phyloP scores from a whole-genome alignment of 768 basidiomycete genomes.

The Pleurotus citrinopileatus region DNA sequence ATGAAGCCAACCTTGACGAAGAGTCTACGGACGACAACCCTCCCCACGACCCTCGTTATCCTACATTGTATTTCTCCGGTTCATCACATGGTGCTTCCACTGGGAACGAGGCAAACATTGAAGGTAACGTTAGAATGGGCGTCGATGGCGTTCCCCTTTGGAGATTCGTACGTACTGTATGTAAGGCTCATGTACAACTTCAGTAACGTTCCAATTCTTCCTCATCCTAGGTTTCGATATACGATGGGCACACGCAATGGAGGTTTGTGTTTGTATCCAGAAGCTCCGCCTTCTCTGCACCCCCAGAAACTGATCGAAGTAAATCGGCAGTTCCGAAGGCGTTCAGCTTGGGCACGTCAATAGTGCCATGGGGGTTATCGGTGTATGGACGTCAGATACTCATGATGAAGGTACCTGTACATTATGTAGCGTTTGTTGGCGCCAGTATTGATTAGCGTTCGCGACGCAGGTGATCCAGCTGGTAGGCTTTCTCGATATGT shows the following conservation, averaged over 20 bases:
- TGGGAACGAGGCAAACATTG: constrained; percentile 40
- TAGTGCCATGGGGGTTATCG: constrained; percentile 65
- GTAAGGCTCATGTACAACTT: too few relatives aligned
- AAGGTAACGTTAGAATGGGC: constrained; percentile 50
- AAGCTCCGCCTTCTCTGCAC: background rate
- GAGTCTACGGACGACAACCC: constrained; percentile 16
- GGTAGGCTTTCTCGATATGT: constrained; percentile 37
- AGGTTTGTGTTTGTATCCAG: constrained; percentile 35
- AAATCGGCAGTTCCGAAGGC: constrained; percentile 54
- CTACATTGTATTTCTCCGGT: constrained; percentile 46
- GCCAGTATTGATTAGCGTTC: constrained; percentile 2
- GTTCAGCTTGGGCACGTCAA: constrained; percentile 64
- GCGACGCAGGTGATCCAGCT: constrained; percentile 54
- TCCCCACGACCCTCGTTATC: constrained; percentile 26
- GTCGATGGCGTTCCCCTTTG: constrained; percentile 45
- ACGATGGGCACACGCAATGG: constrained; percentile 55
- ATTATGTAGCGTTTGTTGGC: too few relatives aligned
- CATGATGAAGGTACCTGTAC: constrained; percentile 59
- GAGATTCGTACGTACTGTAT: constrained; percentile 52
- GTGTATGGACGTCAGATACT: constrained; percentile 62
- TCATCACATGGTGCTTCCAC: constrained; percentile 39
- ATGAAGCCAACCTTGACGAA: constrained; percentile 11
- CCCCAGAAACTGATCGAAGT: background rate
- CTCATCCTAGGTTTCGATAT: constrained; percentile 57
- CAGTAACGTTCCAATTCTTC: too few relatives aligned